These are phyloP conservation scores for Globisporangium paroecandrum DNA, from an alignment of 352 stramenopile genomes.

Conservation along the genomic window DNA sequence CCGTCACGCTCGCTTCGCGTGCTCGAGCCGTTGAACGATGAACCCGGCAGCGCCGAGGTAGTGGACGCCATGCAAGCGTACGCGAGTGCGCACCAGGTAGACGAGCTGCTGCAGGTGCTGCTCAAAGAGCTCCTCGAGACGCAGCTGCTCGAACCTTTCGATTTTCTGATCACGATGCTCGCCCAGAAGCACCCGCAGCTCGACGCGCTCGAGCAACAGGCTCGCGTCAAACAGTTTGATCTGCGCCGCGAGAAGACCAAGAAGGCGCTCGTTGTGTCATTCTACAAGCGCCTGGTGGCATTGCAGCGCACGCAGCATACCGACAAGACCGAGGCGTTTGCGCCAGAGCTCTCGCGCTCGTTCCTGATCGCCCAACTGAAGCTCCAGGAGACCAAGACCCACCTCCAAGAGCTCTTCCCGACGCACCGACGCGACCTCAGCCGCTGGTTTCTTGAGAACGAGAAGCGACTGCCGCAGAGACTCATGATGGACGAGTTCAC, in stretches of 20 bases:
- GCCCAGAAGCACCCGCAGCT: slow-evolving; percentile 43
- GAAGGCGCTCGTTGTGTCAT: slow-evolving; percentile 36
- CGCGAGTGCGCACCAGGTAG: slow-evolving; percentile 50
- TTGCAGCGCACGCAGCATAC: slow-evolving; percentile 50
- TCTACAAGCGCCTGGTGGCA: slow-evolving; percentile 54
- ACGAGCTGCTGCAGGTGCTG: slow-evolving; percentile 62
- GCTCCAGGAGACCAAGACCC: slow-evolving; percentile 42
- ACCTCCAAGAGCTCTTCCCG: slow-evolving; percentile 47
- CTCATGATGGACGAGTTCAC: slow-evolving; percentile 38
- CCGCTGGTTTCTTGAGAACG: slow-evolving; percentile 32
- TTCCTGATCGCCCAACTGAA: slow-evolving; percentile 52
- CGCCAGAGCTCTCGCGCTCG: slow-evolving; percentile 26
- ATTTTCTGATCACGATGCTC: slow-evolving; percentile 60
- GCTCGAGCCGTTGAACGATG: slow-evolving; percentile 22
- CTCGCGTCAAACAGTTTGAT: slow-evolving; percentile 47
- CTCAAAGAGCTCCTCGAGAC: slow-evolving; percentile 52
- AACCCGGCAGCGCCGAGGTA: slow-evolving; percentile 31
- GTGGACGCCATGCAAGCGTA: slow-evolving; percentile 61
- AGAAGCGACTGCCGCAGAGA: slow-evolving; percentile 29
- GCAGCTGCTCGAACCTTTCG: slow-evolving; percentile 64
- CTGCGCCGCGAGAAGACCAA: slow-evolving; percentile 64
- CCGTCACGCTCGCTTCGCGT: slow-evolving; percentile 34
- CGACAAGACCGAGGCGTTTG: slow-evolving; percentile 26
- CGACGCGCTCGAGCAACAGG: slow-evolving; percentile 44
- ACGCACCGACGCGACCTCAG: slow-evolving; percentile 61